phyloP scores from a whole-genome alignment of 2,329 filamentous ascomycete species.

The Penicillium oxalicum region DNA sequence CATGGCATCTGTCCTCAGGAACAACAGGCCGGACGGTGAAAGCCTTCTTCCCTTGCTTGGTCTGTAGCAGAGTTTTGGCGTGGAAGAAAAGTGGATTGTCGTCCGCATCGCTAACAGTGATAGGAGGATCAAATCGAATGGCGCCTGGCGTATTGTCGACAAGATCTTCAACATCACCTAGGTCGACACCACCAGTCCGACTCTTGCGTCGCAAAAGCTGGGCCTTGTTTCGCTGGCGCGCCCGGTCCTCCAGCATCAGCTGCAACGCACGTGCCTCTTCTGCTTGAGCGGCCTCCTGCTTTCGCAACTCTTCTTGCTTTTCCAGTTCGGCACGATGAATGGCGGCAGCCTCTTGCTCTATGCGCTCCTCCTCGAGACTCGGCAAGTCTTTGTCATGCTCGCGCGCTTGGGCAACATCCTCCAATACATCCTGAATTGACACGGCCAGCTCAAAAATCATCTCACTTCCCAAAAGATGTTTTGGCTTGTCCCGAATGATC shows the following conservation, averaged over 20 bases:
- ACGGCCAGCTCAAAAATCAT: conserved; percentile 60
- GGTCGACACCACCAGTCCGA: conserved; percentile 29
- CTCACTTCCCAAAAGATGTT: conserved; percentile 56
- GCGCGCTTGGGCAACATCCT: conserved; percentile 75
- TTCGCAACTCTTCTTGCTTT: conserved; percentile 45
- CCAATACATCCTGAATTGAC: conserved; percentile 63
- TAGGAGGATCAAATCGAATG: conserved; percentile 39
- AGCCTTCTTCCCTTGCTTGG: conserved; percentile 58
- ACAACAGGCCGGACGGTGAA: conserved; percentile 66
- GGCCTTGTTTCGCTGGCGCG: conserved; percentile 37
- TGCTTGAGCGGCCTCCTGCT: conserved; percentile 38
- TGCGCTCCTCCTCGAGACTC: conserved; percentile 83
- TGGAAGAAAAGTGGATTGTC: conserved; percentile 63
- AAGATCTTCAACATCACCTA: conserved; percentile 23
- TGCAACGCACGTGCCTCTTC: conserved; percentile 38
- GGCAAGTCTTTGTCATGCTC: conserved; percentile 70
- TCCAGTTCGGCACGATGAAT: conserved; percentile 49
- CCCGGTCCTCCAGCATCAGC: conserved; percentile 35
- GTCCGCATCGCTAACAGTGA: conserved; percentile 55
- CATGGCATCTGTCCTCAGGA: conserved; percentile 49
- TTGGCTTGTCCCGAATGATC: conserved; percentile 63
- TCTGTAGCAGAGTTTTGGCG: conserved; percentile 60
- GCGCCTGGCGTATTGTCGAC: conserved; percentile 32
- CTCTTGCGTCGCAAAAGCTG: conserved; percentile 36
- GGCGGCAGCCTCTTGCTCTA: conserved; percentile 69